Evolutionary conservation across 352 stramenopile species (phyloP).

Genomic region (Globisporangium recalcitrans): DNA sequence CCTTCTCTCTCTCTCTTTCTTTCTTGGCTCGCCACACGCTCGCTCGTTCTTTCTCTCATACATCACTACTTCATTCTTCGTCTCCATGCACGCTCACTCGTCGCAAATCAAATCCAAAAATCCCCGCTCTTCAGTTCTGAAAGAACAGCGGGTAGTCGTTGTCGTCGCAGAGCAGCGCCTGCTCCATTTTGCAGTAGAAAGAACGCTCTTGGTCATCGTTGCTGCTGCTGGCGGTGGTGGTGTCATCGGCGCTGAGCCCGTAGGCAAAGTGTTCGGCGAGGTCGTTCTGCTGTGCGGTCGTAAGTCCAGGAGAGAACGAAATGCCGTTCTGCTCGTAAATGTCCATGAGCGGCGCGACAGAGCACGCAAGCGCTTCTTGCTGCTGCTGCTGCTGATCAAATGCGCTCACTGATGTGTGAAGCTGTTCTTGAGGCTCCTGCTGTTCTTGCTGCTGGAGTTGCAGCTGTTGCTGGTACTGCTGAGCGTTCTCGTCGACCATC

Average conservation of each 20-base stretch:
- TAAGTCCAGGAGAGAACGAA: background rate
- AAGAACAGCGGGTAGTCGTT: slow-evolving; percentile 3
- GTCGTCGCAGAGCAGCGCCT: background rate
- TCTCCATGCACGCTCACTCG: background rate
- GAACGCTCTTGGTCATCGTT: background rate
- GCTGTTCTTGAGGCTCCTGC: background rate
- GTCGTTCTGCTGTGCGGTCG: background rate
- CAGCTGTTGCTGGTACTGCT: background rate
- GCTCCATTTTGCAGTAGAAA: slow-evolving; percentile 1
- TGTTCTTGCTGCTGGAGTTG: background rate
- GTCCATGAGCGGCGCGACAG: slow-evolving; percentile 3
- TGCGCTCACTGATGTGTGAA: background rate
- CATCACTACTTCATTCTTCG: background rate
- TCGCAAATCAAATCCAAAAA: background rate
- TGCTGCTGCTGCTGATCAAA: background rate
- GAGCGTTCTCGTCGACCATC: background rate
- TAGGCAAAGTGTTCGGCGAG: background rate
- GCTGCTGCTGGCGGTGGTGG: background rate
- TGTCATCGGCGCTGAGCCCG: background rate
- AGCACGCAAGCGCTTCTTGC: background rate
- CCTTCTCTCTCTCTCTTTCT: background rate
- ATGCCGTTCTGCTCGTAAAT: background rate
- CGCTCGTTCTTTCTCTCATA: background rate
- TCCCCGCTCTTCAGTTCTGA: background rate
- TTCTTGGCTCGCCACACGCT: background rate